A percentile compares a stretch with the other conserved stretches of the same genome.
These are phyloP conservation scores for Sicyos baderoa DNA, from an alignment of 306 rosid species.

Conservation along the genomic window DNA sequence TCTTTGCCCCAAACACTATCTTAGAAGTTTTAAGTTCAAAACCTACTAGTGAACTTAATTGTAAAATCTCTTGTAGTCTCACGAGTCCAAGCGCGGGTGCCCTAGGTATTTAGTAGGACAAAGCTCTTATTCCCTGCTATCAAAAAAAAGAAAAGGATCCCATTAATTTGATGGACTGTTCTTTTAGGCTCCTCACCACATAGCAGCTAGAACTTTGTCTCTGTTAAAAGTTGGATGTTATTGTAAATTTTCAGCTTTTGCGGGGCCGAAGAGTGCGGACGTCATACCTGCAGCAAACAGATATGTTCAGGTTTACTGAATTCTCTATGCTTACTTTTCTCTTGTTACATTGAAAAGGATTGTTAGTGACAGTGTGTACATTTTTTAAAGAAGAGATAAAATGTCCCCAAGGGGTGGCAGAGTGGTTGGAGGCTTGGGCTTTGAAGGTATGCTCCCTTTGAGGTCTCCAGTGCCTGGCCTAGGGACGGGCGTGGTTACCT, in stretches of 20 bases:
- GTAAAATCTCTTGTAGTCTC: no score
- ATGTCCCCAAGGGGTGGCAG: no score
- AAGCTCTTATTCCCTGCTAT: no score
- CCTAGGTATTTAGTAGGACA: no score
- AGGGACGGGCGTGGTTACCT: no score
- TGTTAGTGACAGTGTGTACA: neutral
- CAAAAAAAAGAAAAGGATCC: neutral
- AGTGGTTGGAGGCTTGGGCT: no score
- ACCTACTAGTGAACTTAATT: no score
- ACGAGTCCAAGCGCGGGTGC: no score
- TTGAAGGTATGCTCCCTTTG: no score
- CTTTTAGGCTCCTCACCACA: constrained; percentile 6
- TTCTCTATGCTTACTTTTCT: neutral
- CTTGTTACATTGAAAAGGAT: neutral
- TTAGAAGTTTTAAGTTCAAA: no score
- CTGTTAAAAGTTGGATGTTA: constrained; percentile 21
- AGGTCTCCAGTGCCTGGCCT: no score
- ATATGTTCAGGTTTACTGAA: constrained; percentile 60
- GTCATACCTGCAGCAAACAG: constrained; percentile 75
- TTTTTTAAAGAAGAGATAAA: neutral
- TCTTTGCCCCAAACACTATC: no score
- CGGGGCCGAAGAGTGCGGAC: constrained; percentile 54
- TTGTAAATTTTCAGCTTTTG: constrained; percentile 55
- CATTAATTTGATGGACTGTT: neutral
- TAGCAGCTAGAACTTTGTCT: constrained; percentile 21